These are phyloP conservation scores for Penicillium sp. DNA, from an alignment of 2,329 filamentous ascomycete species.

Conservation along the genomic window DNA sequence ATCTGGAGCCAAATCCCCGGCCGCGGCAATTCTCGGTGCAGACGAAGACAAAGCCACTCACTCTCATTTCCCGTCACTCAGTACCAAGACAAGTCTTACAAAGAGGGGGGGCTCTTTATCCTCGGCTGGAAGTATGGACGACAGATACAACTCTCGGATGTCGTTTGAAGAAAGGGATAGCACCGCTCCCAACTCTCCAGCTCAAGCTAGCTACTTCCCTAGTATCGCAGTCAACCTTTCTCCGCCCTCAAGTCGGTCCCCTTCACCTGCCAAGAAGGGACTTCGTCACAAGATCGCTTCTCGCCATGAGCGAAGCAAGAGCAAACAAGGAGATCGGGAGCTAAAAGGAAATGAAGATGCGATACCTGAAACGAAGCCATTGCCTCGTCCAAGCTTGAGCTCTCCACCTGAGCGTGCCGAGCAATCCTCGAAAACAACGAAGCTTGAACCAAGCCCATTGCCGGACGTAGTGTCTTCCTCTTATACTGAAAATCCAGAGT, in stretches of 20 bases:
- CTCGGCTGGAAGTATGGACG: conserved; percentile 48
- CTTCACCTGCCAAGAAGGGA: conserved; percentile 63
- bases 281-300: conserved; percentile 42
- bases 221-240: conserved; percentile 64
- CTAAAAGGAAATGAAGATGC: conserved; percentile 18
- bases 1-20: conserved; percentile 11
- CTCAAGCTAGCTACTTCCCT: conserved; percentile 50
- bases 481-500: conserved; percentile 24
- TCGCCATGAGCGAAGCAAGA: conserved; percentile 39
- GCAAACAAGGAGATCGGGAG: conserved; percentile 42
- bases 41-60: conserved; percentile 6
- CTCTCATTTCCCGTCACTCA: conserved; percentile 3
- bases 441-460: conserved; percentile 30
- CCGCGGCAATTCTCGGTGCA: background rate
- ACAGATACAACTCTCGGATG: conserved; percentile 32
- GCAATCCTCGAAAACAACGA: conserved; percentile 14
- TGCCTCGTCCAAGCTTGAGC: conserved; percentile 15
- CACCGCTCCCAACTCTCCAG: conserved; percentile 44
- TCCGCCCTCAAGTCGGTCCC: conserved; percentile 59
- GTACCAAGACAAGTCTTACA: conserved; percentile 32
- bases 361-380: conserved; percentile 15
- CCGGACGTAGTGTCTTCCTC: conserved; percentile 25
- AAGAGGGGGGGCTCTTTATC: conserved; percentile 54
- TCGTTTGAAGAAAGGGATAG: conserved; percentile 46
- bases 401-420: conserved; percentile 17